Base-by-base conservation (phyloP, 139 green algal genomes). In the Picochlorum sp. region DNA sequence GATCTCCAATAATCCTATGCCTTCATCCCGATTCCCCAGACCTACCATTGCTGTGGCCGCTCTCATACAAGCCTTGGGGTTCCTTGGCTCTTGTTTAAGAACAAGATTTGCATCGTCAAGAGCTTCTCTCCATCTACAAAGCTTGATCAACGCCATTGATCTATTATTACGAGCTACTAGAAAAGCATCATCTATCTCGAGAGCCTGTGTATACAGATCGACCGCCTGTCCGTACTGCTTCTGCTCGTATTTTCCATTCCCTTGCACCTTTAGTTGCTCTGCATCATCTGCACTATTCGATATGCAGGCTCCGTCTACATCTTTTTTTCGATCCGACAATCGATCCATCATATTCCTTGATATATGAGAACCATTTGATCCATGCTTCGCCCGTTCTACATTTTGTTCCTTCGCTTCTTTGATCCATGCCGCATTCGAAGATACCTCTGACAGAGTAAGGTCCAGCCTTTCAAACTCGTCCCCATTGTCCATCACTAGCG, bases 31-130 rank as follows among this genome's bases (percentile, higher is more conserved):
- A n/a, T n/a, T n/a, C n/a, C n/a, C n/a, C n/a, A n/a, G n/a, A n/a
- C n/a, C n/a, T n/a, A n/a, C n/a, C n/a, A n/a, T n/a, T n/a, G 82
- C 79, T 1, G 76, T 33, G 1, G 67, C 85, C 1, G 74, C 50
- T 10, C 85, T 60, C 60, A 93, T 65, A 45, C 86, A 66, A 20
- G 83, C 85, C 57, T 93, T 93, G 5, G 89, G 80, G 31, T 90
- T 87, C 32, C 35, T 7, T 0, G 76, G 60, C 40, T 90, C 62
- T 3, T n/a, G 18, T 2, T 45, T 28, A 31, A 93, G 33, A 52
- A 90, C 80, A 18, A 18, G 37, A 16, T 22, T 33, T 35, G 64
- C 78, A 58, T 91, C 85, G 10, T 47, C 47, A 41, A 76, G 60
- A 20, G 80, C 85, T 18, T 81, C 69, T 7, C 0, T 60, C 53